A percentile compares a stretch with the other conserved stretches of the same genome.
Conservation (phyloP, 2,329 filamentous ascomycete species). For the Aspergillus alliaceus region DNA sequence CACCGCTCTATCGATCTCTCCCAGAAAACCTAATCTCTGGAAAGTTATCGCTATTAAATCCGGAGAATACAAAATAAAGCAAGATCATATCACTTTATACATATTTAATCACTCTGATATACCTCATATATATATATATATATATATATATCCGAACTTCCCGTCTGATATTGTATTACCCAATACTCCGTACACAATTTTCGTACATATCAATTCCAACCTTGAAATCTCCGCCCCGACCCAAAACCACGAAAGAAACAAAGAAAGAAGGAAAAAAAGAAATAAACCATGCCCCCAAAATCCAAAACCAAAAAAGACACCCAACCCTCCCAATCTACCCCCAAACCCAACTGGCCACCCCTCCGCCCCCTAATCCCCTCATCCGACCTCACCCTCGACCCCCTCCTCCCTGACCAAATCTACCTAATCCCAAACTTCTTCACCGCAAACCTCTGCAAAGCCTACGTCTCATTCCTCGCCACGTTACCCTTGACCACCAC, state of each 20-base stretch:
- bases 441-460: conserved; percentile 71
- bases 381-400: conserved; percentile 61
- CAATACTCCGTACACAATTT: background rate
- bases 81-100: background rate
- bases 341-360: conserved; percentile 62
- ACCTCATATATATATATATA: background rate
- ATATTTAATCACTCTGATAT: background rate
- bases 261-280: background rate
- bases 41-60: background rate
- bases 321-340: conserved; percentile 9
- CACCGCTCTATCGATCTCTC: background rate
- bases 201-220: background rate
- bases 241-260: background rate
- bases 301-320: conserved; percentile 21
- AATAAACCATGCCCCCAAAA: conserved; percentile 25
- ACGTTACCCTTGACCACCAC: conserved; percentile 74
- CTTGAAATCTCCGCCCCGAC: background rate
- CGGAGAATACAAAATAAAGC: background rate
- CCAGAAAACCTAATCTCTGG: background rate
- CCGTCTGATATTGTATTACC: background rate
- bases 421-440: conserved; percentile 73
- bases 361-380: conserved; percentile 69
- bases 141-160: background rate
- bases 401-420: conserved; percentile 65
- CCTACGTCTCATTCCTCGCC: conserved; percentile 72